Conservation (phyloP, 805 yeast genomes). For the Vanderwaltozyma polyspora region DNA sequence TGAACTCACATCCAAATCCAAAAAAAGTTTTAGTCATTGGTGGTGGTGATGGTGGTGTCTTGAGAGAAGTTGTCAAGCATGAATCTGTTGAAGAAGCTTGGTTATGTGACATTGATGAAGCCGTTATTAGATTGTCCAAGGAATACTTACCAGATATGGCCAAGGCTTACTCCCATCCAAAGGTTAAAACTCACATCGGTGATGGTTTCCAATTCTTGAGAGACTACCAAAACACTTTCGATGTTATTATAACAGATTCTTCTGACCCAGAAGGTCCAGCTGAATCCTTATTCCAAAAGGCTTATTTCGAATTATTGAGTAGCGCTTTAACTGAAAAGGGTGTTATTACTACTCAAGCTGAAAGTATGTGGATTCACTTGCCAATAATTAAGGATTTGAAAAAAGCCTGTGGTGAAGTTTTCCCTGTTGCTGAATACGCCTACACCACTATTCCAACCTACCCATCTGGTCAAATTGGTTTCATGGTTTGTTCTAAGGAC, state of each 20-base stretch:
- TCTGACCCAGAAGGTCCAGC: constrained; percentile 99
- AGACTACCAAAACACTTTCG: constrained; percentile 75
- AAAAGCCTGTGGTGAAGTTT: constrained; percentile 68
- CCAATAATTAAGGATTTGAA: constrained; percentile 72
- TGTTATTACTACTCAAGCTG: constrained; percentile 88
- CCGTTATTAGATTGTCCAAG: constrained; percentile 79
- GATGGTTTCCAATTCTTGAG: constrained; percentile 96
- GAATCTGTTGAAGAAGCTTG: constrained; percentile 75
- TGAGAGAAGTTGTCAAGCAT: constrained; percentile 90
- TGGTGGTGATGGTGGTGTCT: constrained; percentile 98
- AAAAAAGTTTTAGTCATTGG: constrained; percentile 90
- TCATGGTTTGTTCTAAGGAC: constrained; percentile 89
- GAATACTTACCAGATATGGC: constrained; percentile 83
- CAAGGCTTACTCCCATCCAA: constrained; percentile 72
- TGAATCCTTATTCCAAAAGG: constrained; percentile 81
- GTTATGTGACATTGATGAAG: constrained; percentile 91
- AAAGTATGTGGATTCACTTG: constrained; percentile 87
- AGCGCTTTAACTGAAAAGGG: constrained; percentile 91
- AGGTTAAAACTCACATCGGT: constrained; percentile 82
- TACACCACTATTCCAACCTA: constrained; percentile 92
- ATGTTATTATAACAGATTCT: constrained; percentile 92
- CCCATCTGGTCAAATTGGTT: constrained; percentile 96
- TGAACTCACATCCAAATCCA: constrained; percentile 90
- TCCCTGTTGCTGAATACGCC: constrained; percentile 87
- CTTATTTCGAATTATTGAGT: constrained; percentile 72